Conservation (phyloP, 345 rosid genomes). For the Pistacia vera region DNA sequence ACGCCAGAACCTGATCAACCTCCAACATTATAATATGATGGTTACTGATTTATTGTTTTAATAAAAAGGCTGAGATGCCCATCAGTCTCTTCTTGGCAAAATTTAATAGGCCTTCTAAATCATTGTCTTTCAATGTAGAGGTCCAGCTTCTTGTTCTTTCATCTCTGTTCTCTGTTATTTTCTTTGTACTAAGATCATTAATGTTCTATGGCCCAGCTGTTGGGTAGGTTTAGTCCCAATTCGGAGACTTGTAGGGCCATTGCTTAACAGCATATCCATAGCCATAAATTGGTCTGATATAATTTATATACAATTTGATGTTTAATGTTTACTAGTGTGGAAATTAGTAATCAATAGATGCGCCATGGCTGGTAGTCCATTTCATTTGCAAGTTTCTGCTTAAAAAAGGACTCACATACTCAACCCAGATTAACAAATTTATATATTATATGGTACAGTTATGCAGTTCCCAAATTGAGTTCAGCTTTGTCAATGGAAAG, state of each 20-base stretch:
- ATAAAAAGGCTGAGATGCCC: neutral
- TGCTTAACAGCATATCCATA: neutral
- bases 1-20: too few relatives aligned
- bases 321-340: too few relatives aligned
- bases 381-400: conserved; percentile 10
- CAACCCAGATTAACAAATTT: neutral
- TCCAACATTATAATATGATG: too few relatives aligned
- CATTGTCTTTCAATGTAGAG: neutral
- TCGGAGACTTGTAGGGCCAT: neutral
- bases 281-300: too few relatives aligned
- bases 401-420: conserved; percentile 5
- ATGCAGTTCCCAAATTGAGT: neutral
- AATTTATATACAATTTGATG: too few relatives aligned
- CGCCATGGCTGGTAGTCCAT: conserved; percentile 2
- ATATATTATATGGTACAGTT: neutral
- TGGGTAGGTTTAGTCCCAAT: neutral
- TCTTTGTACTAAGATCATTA: too few relatives aligned
- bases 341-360: neutral
- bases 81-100: neutral
- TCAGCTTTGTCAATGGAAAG: neutral
- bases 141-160: too few relatives aligned
- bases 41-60: too few relatives aligned
- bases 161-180: too few relatives aligned
- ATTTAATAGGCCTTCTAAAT: too few relatives aligned
- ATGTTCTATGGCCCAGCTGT: neutral